Conservation (phyloP, 441 rosid genomes). For the Omphalea diandra region DNA sequence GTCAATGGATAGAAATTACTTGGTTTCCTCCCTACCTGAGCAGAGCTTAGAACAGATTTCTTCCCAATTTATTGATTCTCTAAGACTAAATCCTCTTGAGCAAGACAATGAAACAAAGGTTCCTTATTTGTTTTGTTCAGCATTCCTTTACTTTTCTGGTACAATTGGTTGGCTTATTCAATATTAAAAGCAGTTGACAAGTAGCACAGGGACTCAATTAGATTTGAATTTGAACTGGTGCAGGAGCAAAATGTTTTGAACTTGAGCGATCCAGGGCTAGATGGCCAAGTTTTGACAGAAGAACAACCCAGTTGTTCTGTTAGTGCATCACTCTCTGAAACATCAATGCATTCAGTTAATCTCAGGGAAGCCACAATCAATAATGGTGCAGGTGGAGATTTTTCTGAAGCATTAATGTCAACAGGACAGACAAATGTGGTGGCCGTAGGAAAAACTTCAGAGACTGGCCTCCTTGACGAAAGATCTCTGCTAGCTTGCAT, state of each 20-base stretch:
- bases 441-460: conserved; percentile 40
- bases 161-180: conserved; percentile 5
- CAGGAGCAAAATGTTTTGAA: conserved; percentile 47
- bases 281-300: conserved; percentile 33
- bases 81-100: conserved; percentile 40
- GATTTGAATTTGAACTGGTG: conserved; percentile 25
- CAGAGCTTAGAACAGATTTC: conserved; percentile 58
- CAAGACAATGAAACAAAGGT: conserved; percentile 49
- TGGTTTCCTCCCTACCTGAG: conserved; percentile 43
- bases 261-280: conserved; percentile 38
- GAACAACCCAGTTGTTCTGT: conserved; percentile 44
- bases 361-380: conserved; percentile 30
- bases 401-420: conserved; percentile 47
- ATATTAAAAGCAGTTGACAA: conserved; percentile 1
- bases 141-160: conserved; percentile 14
- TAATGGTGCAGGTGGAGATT: conserved; percentile 32
- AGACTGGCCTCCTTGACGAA: conserved; percentile 73
- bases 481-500: conserved; percentile 85
- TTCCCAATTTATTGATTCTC: conserved; percentile 53
- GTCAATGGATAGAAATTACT: conserved; percentile 49
- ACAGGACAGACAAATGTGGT: conserved; percentile 33
- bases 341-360: conserved; percentile 35
- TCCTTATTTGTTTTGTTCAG: conserved; percentile 8
- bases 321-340: conserved; percentile 37
- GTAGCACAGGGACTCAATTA: conserved; percentile 13